Conservation (phyloP, 2,329 filamentous ascomycete genomes). For the Aspergillus spinulosporus region DNA sequence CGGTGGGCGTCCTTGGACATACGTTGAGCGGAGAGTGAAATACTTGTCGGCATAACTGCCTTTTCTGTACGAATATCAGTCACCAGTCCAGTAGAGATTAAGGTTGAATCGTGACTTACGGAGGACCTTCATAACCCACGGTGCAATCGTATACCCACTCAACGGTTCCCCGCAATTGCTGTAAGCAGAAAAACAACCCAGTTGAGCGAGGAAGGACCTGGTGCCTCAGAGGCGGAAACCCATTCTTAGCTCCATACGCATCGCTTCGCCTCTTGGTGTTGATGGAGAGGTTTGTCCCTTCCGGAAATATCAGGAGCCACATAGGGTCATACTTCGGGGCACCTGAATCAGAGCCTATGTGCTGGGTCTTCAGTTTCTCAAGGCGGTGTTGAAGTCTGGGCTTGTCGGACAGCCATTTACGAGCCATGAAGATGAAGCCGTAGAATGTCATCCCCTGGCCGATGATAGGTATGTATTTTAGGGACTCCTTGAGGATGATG, state of each 20-base stretch:
- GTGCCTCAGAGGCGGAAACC: conserved; percentile 59
- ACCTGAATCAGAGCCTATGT: conserved; percentile 51
- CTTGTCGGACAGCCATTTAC: conserved; percentile 64
- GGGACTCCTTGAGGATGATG: conserved; percentile 66
- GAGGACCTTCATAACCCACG: conserved; percentile 89
- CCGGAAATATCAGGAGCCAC: conserved; percentile 67
- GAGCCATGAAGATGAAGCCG: conserved; percentile 65
- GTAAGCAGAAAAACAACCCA: conserved; percentile 61
- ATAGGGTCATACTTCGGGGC: conserved; percentile 57
- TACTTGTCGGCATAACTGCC: conserved; percentile 86
- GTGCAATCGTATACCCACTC: conserved; percentile 75
- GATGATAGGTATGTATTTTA: conserved; percentile 63
- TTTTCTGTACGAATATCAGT: conserved; percentile 51
- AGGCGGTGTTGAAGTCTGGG: conserved; percentile 59
- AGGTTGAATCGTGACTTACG: conserved; percentile 61
- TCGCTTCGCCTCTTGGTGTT: conserved; percentile 58
- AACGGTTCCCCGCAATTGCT: conserved; percentile 59
- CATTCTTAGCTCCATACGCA: conserved; percentile 59
- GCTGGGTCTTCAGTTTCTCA: conserved; percentile 54
- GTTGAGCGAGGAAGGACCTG: conserved; percentile 61
- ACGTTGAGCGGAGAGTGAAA: conserved; percentile 83
- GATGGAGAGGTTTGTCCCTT: conserved; percentile 62
- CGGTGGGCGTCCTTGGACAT: conserved; percentile 82
- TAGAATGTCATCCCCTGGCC: conserved; percentile 66
- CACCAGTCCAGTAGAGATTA: conserved; percentile 1